These are phyloP conservation scores for Fusarium armeniacum DNA, from an alignment of 2,329 filamentous ascomycete genomes.

Conservation along the genomic window DNA sequence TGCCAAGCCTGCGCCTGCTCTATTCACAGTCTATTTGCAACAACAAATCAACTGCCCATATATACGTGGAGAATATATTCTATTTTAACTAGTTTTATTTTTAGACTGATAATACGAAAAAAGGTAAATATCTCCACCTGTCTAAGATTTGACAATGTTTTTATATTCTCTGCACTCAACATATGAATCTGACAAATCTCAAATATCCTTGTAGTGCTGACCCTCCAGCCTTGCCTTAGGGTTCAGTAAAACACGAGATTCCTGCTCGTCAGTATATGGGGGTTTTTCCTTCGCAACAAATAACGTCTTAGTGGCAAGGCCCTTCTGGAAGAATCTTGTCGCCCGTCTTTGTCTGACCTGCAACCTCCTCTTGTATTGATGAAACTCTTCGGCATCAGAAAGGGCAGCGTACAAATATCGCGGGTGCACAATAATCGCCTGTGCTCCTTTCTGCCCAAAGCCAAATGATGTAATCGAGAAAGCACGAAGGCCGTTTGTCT, in stretches of 20 bases:
- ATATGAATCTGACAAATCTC: not conserved
- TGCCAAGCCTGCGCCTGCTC: no score
- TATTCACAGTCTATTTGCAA: no score
- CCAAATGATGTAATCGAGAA: slow-evolving; percentile 1
- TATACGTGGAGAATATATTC: no score
- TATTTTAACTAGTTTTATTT: no score
- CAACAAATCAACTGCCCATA: no score
- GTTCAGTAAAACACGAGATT: not conserved
- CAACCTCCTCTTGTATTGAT: not conserved
- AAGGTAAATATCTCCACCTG: no score
- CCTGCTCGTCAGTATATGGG: not conserved
- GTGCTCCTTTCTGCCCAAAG: slow-evolving; percentile 3
- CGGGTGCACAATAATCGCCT: not conserved
- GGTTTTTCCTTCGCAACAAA: not conserved
- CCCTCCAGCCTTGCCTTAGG: not conserved
- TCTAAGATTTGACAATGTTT: no score
- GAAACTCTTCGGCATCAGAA: not conserved
- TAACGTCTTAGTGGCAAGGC: not conserved
- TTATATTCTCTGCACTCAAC: no score
- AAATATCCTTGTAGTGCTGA: not conserved
- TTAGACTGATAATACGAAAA: no score
- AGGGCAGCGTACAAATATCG: not conserved
- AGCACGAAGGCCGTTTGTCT: not conserved
- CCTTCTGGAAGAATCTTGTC: not conserved
- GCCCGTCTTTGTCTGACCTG: not conserved